phyloP scores from a whole-genome alignment of 176 grass and related monocot genomes.

The Miscanthus lutarioriparius region DNA sequence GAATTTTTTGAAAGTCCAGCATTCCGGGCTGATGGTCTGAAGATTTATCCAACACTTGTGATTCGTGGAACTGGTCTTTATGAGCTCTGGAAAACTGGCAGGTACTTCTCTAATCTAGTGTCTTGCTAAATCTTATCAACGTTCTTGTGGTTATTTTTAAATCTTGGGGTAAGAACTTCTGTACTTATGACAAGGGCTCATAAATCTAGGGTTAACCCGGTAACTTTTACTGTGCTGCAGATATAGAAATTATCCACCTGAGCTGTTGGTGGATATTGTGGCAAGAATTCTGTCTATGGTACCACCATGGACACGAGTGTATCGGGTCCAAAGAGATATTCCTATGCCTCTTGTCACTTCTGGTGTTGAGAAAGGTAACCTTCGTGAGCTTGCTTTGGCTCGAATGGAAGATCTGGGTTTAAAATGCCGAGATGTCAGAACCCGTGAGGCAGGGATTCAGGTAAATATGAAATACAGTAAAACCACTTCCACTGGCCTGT shows the following conservation, averaged over 20 bases:
- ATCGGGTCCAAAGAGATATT: slow-evolving; percentile 96
- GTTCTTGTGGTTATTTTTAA: neutral
- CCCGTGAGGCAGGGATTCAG: slow-evolving; percentile 98
- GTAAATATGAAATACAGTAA: slow-evolving; percentile 28
- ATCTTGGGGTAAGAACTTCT: neutral
- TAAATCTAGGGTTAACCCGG: neutral
- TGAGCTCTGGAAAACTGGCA: slow-evolving; percentile 99
- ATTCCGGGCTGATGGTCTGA: slow-evolving; percentile 93
- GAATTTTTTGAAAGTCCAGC: slow-evolving; percentile 94
- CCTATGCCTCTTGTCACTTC: slow-evolving; percentile 99
- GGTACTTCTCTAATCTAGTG: slow-evolving; percentile 51
- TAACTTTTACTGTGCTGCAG: slow-evolving; percentile 44
- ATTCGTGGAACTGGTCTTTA: slow-evolving; percentile 99
- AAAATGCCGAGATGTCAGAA: slow-evolving; percentile 98
- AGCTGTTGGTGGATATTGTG: slow-evolving; percentile 86
- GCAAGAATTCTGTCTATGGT: slow-evolving; percentile 95
- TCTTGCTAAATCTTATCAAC: slow-evolving; percentile 5
- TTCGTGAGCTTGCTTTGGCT: slow-evolving; percentile 93
- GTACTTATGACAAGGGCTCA: neutral
- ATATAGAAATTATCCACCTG: slow-evolving; percentile 95
- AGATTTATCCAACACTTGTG: slow-evolving; percentile 97
- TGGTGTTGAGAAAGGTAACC: slow-evolving; percentile 97
- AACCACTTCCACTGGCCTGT: slow-evolving; percentile 11
- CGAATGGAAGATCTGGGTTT: slow-evolving; percentile 95
- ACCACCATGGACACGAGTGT: slow-evolving; percentile 93